Conservation (phyloP, 768 basidiomycete genomes). For the Grammothele lineata region DNA sequence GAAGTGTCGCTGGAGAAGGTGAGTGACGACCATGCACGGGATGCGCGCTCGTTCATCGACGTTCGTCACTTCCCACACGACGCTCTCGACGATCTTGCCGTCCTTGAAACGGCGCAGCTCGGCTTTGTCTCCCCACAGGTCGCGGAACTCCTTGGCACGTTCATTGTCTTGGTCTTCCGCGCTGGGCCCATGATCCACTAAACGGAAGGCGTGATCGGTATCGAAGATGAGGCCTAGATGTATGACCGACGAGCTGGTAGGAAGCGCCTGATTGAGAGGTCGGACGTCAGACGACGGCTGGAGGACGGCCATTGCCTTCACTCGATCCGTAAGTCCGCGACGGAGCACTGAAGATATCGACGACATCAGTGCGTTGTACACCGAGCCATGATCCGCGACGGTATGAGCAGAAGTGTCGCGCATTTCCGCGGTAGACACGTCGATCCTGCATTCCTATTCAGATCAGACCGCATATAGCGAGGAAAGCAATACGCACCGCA, state of each 20-base stretch:
- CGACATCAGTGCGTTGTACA: slow-evolving; percentile 49
- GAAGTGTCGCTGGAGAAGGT: slow-evolving; percentile 77
- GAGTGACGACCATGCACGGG: slow-evolving; percentile 66
- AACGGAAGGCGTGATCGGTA: slow-evolving; percentile 66
- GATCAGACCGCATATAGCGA: background rate
- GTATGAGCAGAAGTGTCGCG: slow-evolving; percentile 40
- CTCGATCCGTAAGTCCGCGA: slow-evolving; percentile 71
- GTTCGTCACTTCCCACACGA: slow-evolving; percentile 91
- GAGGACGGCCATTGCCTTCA: slow-evolving; percentile 58
- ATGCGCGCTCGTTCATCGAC: slow-evolving; percentile 78
- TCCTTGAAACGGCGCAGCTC: slow-evolving; percentile 96
- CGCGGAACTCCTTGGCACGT: slow-evolving; percentile 59
- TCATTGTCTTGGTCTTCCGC: slow-evolving; percentile 56
- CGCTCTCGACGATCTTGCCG: slow-evolving; percentile 85
- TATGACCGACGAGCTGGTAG: slow-evolving; percentile 44
- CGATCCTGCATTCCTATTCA: slow-evolving; percentile 39
- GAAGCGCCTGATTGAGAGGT: slow-evolving; percentile 50
- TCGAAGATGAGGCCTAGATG: slow-evolving; percentile 77
- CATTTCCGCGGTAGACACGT: slow-evolving; percentile 46
- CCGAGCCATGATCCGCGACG: slow-evolving; percentile 57
- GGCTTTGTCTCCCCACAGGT: slow-evolving; percentile 89
- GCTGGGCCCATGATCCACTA: slow-evolving; percentile 90
- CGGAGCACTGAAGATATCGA: slow-evolving; percentile 48
- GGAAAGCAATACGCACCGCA: slow-evolving; percentile 42
- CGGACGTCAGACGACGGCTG: slow-evolving; percentile 44